Evolutionary conservation across 192 early-diverging fungal species (phyloP), one percentile per base, ranked within the genome.

Genomic region (Mortierella claussenii): DNA sequence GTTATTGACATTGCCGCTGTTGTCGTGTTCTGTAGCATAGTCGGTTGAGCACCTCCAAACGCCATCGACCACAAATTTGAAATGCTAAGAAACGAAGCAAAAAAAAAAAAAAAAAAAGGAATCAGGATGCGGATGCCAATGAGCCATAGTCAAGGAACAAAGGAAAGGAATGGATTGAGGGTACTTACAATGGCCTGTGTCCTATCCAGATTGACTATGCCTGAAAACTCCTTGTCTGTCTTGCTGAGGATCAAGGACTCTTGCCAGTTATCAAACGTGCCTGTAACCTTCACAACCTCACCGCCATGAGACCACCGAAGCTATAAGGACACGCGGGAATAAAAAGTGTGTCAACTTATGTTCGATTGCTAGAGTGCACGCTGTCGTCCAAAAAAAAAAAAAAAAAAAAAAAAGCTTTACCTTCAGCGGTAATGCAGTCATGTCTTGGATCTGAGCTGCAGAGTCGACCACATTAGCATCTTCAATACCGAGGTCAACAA

Each of bases 31-130:
- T 37, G 69, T 66, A 28, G 57, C 51, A 59, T 78, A 78, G 43
- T 81, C 75, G 36, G 58, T 47, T 2, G 80, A 78, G 61, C 76
- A 81, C 13, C 57, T 46, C 80, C 80, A 81, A 15, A 62, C 74
- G 9, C 80, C 80, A 68, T 81, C 80, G 1, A 81, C 74, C 2
- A 81, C 54, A 30, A 81, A 81, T 20, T 81, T 81, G 63, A 79
- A 81, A 49, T 69, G 57, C 67, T 59, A 56, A 28, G 11, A 36
- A 45, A 46, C 21, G 4, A 20, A 15, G 10, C n/a, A n/a, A 37
- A 30, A 24, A 42, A 10, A 43, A 52, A 8, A 20, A 45, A 33
- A 12, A 36, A 33, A 32, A 20, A 0, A 24, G 2, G 8, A 23
- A 26, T 15, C 33, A 28, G 20, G 47, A 3, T 20, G 4, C 23